Base-by-base conservation (phyloP, 306 rosid species). In the Calophaca sinica region DNA sequence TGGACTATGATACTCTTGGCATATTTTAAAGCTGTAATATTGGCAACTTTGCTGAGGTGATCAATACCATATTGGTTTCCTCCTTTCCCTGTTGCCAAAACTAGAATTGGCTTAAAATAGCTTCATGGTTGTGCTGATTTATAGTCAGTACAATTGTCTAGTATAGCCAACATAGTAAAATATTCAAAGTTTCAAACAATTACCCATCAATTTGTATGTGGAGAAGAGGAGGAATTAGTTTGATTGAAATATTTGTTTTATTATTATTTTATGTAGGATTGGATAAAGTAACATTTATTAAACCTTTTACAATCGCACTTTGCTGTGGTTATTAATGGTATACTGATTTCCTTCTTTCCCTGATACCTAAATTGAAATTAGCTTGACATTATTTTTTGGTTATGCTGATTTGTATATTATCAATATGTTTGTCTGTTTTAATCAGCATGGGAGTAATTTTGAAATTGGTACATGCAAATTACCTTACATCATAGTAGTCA, bases 11-110 rank as follows among this genome's bases (percentile, higher is more conserved):
- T 42, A 32, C 35, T 38, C 11, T n/a, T 62, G 1, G 20, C 15
- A 11, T 14, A 32, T 20, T 20, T 1, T 10, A 41, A 12, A 49
- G 2, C 49, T 78, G 2, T 52, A 20, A 31, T 26, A 41, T 46
- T 29, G 89, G 90, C 89, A 84, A 88, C 93, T 88, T 90, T 90
- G 90, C 91, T 87, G 86, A 88, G 88, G 91, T 85, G 59, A 87
- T 81, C 70, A 50, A 29, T 75, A 6, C 11, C n/a, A 13, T 49
- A 32, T 82, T 72, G 83, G 38, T 87, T 84, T 32, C 89, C 90
- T 84, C 87, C 69, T 87, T 88, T 87, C 96, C 93, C 87, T 90
- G 93, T 88, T 88, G 90, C 94, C 83, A 9, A 89, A 6, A 91
- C 13, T 67, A 49, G 12, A 74, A 41, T 35, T 31, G 80, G 84